phyloP scores from a whole-genome alignment of 495 filamentous ascomycete genomes.

The Astrocystis sublimbata region DNA sequence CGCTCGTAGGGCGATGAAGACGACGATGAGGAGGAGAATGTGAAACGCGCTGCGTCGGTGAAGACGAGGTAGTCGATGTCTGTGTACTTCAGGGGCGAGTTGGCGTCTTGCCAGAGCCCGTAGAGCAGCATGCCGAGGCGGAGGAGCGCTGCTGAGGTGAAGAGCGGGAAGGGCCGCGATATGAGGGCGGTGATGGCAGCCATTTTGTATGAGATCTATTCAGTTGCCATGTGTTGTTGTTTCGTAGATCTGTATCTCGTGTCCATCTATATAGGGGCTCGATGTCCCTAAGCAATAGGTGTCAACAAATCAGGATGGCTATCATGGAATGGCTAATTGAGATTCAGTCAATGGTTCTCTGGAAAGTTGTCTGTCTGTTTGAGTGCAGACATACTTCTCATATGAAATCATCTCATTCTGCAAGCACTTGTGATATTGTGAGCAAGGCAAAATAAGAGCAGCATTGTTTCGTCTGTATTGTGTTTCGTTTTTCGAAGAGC shows the following conservation, averaged over 20 bases:
- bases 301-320: background rate
- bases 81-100: constrained; percentile 92
- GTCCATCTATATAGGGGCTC: constrained; percentile 1
- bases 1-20: constrained; percentile 73
- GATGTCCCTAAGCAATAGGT: background rate
- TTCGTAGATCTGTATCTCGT: background rate
- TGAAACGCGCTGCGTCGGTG: constrained; percentile 89
- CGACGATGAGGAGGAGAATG: constrained; percentile 47
- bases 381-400: too few relatives aligned
- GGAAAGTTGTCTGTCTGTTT: too few relatives aligned
- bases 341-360: too few relatives aligned
- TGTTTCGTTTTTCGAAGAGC: too few relatives aligned
- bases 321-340: background rate
- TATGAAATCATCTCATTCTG: background rate
- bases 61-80: constrained; percentile 99
- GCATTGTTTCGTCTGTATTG: background rate
- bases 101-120: constrained; percentile 85
- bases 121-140: constrained; percentile 75
- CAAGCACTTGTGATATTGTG: background rate
- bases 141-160: constrained; percentile 66
- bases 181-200: constrained; percentile 32
- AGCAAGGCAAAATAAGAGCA: background rate
- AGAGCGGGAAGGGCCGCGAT: constrained; percentile 54
- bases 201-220: background rate
- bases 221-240: constrained; percentile 6